Evolutionary conservation across 1,284 basidiomycete species (phyloP), one percentile per base, ranked within the genome.

Genomic region (Psilocybe mexicana): DNA sequence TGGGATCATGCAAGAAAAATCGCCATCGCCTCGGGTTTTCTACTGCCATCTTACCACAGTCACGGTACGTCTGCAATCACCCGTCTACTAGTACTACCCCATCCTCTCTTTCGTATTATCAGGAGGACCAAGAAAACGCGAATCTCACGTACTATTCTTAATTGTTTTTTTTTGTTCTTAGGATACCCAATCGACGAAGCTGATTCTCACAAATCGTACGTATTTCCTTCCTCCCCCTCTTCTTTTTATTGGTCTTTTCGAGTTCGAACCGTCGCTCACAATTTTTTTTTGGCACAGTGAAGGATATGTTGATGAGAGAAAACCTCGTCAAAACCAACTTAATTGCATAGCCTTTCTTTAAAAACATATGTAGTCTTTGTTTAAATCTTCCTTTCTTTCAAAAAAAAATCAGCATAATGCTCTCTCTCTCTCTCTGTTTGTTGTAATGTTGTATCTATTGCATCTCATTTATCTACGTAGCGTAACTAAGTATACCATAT

Each of bases 11-110:
- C 80, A 80, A 59, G 81, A 86, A 48, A 74, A 81, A 54, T 86
- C 86, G 0, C 79, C 79, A 2, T 71, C 78, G 42, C 72, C 75
- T 14, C 77, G 87, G 43, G 74, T 76, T 2, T 87, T 87, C 66
- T 89, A 87, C 65, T 86, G 81, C 63, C 87, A 90, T 72, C 79
- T 88, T 61, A 91, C 88, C 2, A 81, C 84, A 8, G 88, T 88
- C 14, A 88, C 84, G 57, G 88, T 90, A 61, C 62, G 86, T 67
- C 46, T 43, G 33, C n/a, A 43, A 42, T 44, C 30, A 53, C 38
- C 33, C 28, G 18, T 18, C 30, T 33, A 33, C 30, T 33, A 33
- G 3, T 33, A 3, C 30, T 33, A 8, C 5, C 30, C 8, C 8
- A 33, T 33, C n/a, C n/a, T n/a, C n/a, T n/a, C n/a, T n/a, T 18